Evolutionary conservation across 2,329 filamentous ascomycete species (phyloP), one percentile per base, ranked within the genome.

Genomic region (Akanthomyces muscarius): DNA sequence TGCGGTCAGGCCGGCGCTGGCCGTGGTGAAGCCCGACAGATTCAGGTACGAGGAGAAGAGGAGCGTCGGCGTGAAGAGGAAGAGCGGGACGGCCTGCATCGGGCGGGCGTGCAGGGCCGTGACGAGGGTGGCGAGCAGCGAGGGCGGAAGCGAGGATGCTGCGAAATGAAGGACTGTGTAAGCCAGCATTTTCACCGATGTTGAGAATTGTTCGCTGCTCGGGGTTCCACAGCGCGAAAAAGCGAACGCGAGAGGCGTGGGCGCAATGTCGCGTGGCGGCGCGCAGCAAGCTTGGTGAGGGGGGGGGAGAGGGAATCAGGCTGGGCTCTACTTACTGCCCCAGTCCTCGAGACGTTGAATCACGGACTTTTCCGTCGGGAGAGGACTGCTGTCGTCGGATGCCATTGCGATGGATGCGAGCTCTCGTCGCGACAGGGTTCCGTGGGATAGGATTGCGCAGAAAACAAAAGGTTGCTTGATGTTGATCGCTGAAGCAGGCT

Each of bases 41-140:
- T 85, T 85, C 69, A 85, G 79, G 74, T 86, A 87, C 70, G 79
- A 81, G 61, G 80, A 77, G 73, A 86, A 84, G 62, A 85, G 73
- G 38, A 86, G 79, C 30, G 82, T 76, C 28, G 81, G 81, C n/a
- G 77, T 73, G 69, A 81, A 79, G 67, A 81, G 74, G 70, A 83
- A 78, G 69, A 86, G 77, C 42, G 83, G 81, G 4, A 84, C 73
- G 14, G 75, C 67, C 67, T 82, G 81, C 55, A 83, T 71, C 41
- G 84, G 84, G 2, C 82, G 81, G 51, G 76, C 77, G 76, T 86
- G 84, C 18, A 86, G 80, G 42, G 83, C 78, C 13, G 81, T 79
- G 64, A 86, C 77, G 47, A 86, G 78, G 52, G 83, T 85, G 47
- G 82, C 83, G 25, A 86, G 78, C 51, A 81, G 78, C 63, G 83